Evolutionary conservation across 1,284 basidiomycete species (phyloP), one percentile per base, ranked within the genome.

Genomic region (Ceratobasidium sp.): DNA sequence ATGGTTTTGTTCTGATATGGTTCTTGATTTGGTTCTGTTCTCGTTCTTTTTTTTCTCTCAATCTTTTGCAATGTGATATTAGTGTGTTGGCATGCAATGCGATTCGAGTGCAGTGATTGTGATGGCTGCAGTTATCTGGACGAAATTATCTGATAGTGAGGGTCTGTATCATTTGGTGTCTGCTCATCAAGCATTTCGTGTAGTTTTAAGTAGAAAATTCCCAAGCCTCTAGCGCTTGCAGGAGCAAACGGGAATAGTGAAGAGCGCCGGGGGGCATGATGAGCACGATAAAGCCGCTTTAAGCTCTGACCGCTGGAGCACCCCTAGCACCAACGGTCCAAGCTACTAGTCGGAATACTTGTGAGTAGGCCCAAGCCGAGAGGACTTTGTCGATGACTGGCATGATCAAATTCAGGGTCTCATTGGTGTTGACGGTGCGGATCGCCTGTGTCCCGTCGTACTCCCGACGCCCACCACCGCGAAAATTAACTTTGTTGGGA

Each of bases 401-500:
- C 61, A 48, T 11, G 24, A 48, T 63, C 37, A 39, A 63, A 63
- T 63, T 63, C 61, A 63, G 61, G 61, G 61, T 46, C 39, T 39
- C 9, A 63, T 63, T 39, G 29, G 41, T 48, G 61, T 63, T 63
- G 61, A 49, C 27, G 37, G 34, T 61, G 61, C 39, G 61, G 61
- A 63, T 63, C 61, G 61, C 46, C 34, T 39, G 19, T 7, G 27
- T 24, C 54, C 37, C 61, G 61, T 8, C 39, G 24, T 39, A 46
- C 61, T 63, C 61, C 61, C 61, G 61, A 43, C 61, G 46, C 61
- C 61, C 24, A 63, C 59, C 19, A 41, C 39, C 59, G 19, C 3
- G 13, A 56, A 19, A 9, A 7, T 16, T 7, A 56, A 29, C 9
- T 34, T 19, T 24, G 24, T 59, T 46, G 43, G 5, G 4, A 14